phyloP scores from a whole-genome alignment of 495 filamentous ascomycete species.

The Penicillium daleae region DNA sequence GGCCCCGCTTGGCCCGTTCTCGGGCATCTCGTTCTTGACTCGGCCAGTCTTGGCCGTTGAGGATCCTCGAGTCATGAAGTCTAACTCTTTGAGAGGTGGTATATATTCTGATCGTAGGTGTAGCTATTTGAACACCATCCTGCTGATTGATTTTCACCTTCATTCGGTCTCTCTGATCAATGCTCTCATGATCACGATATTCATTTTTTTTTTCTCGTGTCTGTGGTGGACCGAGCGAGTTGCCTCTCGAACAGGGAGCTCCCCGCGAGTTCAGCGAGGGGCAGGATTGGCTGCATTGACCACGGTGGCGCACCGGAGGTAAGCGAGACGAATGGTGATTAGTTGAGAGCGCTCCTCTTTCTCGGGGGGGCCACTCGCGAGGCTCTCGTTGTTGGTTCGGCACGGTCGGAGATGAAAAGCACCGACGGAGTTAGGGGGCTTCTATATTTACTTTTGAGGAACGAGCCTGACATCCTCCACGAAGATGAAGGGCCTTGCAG shows the following conservation, averaged over 20 bases:
- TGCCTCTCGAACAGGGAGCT: not conserved
- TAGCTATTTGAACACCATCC: not conserved
- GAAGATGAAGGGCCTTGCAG: not conserved
- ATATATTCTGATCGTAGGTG: too few relatives aligned
- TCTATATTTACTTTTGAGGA: conserved; percentile 2
- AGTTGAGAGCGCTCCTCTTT: not conserved
- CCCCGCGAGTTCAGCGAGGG: not conserved
- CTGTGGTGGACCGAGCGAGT: not conserved
- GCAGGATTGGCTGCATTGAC: not conserved
- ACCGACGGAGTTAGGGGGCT: conserved; percentile 1
- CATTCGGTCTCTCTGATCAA: too few relatives aligned
- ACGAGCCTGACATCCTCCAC: not conserved
- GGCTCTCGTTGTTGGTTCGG: not conserved
- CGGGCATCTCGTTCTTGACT: not conserved
- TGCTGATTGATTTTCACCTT: too few relatives aligned
- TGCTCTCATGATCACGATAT: not conserved
- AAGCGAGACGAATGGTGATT: not conserved
- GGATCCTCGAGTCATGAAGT: not conserved
- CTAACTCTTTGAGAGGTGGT: not conserved
- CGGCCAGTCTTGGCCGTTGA: not conserved
- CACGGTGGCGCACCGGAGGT: not conserved
- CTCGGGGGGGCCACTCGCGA: not conserved
- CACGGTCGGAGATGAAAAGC: not conserved
- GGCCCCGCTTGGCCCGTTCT: not conserved
- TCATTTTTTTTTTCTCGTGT: not conserved